phyloP scores from a whole-genome alignment of 441 rosid genomes.

The Kokia cookei region DNA sequence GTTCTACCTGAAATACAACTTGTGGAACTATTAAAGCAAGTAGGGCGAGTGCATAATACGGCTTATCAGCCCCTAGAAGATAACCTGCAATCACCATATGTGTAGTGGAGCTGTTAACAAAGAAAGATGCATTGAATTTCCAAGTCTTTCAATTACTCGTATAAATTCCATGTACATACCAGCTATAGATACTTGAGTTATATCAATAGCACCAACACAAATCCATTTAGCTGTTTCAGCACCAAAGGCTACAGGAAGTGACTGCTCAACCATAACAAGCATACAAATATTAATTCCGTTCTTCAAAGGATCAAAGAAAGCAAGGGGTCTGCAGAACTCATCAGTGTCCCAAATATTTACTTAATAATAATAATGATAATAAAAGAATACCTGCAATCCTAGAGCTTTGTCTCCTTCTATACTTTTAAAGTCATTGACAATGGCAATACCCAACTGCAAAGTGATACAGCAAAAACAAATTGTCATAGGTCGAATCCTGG shows the following conservation, averaged over 20 bases:
- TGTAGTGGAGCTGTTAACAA: not conserved
- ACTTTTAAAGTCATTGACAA: slow-evolving; percentile 97
- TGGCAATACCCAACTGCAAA: slow-evolving; percentile 83
- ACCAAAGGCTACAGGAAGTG: slow-evolving; percentile 96
- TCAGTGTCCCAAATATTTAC: not conserved
- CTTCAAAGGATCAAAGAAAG: not conserved
- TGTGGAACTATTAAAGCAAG: slow-evolving; percentile 80
- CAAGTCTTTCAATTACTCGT: not conserved
- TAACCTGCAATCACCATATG: slow-evolving; percentile 49
- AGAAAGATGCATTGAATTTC: not conserved
- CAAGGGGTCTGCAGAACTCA: not conserved
- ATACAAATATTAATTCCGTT: not conserved
- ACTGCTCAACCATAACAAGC: slow-evolving; percentile 36
- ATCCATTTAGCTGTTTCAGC: slow-evolving; percentile 98
- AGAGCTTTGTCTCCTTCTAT: slow-evolving; percentile 91
- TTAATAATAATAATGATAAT: not conserved
- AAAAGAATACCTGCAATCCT: slow-evolving; percentile 72
- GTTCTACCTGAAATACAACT: slow-evolving; percentile 77
- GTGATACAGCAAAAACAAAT: slow-evolving; percentile 10
- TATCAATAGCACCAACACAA: slow-evolving; percentile 90
- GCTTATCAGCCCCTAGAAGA: slow-evolving; percentile 89
- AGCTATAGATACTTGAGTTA: slow-evolving; percentile 87
- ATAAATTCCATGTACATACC: slow-evolving; percentile 40
- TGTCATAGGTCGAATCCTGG: not conserved
- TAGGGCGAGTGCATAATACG: slow-evolving; percentile 79